Evolutionary conservation across 495 filamentous ascomycete species (phyloP).

Genomic region (Talaromyces nanjingensis): DNA sequence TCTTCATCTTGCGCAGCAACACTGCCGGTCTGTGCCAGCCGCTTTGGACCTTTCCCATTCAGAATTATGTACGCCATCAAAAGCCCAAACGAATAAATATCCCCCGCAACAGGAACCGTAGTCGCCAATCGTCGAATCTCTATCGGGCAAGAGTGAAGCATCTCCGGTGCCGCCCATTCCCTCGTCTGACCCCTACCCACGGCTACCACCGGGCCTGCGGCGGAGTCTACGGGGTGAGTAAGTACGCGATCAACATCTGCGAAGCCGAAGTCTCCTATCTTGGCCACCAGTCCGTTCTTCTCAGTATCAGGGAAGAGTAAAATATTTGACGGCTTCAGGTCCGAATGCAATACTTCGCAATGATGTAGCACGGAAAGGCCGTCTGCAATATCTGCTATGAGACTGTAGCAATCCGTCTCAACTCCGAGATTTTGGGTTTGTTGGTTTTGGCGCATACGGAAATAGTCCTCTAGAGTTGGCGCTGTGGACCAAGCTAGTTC

Average conservation of each 20-base stretch:
- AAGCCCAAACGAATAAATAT: not conserved
- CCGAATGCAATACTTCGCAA: not conserved
- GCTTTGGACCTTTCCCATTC: not conserved
- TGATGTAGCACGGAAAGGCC: not conserved
- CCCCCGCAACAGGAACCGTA: not conserved
- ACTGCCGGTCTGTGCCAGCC: not conserved
- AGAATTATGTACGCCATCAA: not conserved
- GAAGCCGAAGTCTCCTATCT: not conserved
- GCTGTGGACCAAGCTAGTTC: not conserved
- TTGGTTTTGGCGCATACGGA: not conserved
- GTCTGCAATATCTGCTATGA: constrained; percentile 2
- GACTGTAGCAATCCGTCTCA: not conserved
- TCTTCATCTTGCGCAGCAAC: not conserved
- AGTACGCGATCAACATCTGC: not conserved
- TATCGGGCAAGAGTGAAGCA: not conserved
- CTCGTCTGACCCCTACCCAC: not conserved
- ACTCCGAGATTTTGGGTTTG: not conserved
- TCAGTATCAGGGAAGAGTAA: not conserved
- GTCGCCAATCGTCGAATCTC: not conserved
- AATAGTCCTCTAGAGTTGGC: not conserved
- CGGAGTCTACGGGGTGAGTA: not conserved
- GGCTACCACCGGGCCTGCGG: not conserved
- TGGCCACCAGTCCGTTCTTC: not conserved
- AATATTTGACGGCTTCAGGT: not conserved
- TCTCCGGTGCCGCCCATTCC: not conserved